Conservation (phyloP, 352 stramenopile genomes). For the Pythium rishiriense region DNA sequence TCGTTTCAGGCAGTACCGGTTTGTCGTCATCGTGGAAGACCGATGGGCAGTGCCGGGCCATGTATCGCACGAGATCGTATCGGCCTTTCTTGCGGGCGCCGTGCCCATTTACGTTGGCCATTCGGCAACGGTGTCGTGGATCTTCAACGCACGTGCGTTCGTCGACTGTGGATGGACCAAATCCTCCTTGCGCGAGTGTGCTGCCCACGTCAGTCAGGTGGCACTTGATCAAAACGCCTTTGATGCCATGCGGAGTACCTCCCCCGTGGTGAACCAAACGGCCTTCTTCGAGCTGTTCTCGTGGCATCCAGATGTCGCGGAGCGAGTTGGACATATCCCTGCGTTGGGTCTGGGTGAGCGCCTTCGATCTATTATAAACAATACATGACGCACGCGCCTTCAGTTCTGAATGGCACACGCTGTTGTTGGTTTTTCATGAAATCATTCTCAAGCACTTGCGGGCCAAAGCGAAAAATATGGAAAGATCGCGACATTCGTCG, state of each 20-base stretch:
- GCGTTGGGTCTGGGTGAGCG: neutral
- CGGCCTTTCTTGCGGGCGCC: conserved; percentile 53
- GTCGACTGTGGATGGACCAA: conserved; percentile 44
- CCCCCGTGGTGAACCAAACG: conserved; percentile 33
- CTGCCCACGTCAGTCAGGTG: conserved; percentile 33
- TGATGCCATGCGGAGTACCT: conserved; percentile 24
- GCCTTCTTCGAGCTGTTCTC: conserved; percentile 40
- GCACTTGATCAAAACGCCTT: conserved; percentile 34
- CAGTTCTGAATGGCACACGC: too few species aligned
- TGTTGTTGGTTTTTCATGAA: too few species aligned
- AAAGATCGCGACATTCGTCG: too few species aligned
- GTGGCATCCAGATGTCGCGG: conserved; percentile 42
- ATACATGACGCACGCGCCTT: too few species aligned
- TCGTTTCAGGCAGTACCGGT: neutral
- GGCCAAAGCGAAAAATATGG: too few species aligned
- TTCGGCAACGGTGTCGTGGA: conserved; percentile 28
- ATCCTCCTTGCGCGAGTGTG: conserved; percentile 34
- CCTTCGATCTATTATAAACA: too few species aligned
- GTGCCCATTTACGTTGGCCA: conserved; percentile 58
- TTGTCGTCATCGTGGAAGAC: conserved; percentile 68
- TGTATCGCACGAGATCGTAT: conserved; percentile 58
- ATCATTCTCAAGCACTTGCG: too few species aligned
- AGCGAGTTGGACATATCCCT: neutral
- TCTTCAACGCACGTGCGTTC: conserved; percentile 51
- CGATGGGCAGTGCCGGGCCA: conserved; percentile 33